Evolutionary conservation across 2,329 filamentous ascomycete species (phyloP), one percentile per base, ranked within the genome.

Genomic region (Cladosporium oxysporum): DNA sequence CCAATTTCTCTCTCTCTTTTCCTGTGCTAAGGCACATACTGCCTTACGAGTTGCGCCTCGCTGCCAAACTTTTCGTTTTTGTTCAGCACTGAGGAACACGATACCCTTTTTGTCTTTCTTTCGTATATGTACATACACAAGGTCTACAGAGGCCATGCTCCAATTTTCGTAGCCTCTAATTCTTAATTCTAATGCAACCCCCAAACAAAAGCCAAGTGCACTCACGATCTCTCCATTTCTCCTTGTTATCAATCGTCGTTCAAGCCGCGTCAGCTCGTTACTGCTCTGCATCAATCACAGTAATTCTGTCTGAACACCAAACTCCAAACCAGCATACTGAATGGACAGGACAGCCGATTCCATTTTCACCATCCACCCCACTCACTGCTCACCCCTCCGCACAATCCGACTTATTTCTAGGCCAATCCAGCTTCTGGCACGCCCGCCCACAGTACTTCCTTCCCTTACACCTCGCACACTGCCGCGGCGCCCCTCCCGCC

Each of bases 391-490:
- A 53, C 7, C 16, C 7, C 52, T n/a, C 28, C 52, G 21, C 31
- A 12, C 28, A 55, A 18, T 31, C 52, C 4, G 16, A 5, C 55
- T 12, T 18, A 23, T 58, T 33, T 21, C 12, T 41, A 12, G 21
- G 33, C 55, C 55, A 58, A 18, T 58, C 55, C 55, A 16, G 5
- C 55, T 58, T 58, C 55, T 58, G 55, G 14, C 33, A 58, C 55
- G 21, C 1, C 55, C 23, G 33, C 11, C 55, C 55, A 41, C 55
- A 58, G 12, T 58, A 58, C 21, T 41, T 58, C 21, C 55, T 35
- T 3, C 23, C 31, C 55, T 58, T 58, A 12, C 55, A 58, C 31
- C 33, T 58, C 21, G 29, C 55, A 28, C 55, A 58, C 31, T 37
- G 31, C 23, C 12, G 21, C 55, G 41, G 8, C 6, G 10, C 2